A percentile compares a stretch with the other conserved stretches of the same genome.
phyloP scores from a whole-genome alignment of 331 rosid species.

The Acacia pycnantha region DNA sequence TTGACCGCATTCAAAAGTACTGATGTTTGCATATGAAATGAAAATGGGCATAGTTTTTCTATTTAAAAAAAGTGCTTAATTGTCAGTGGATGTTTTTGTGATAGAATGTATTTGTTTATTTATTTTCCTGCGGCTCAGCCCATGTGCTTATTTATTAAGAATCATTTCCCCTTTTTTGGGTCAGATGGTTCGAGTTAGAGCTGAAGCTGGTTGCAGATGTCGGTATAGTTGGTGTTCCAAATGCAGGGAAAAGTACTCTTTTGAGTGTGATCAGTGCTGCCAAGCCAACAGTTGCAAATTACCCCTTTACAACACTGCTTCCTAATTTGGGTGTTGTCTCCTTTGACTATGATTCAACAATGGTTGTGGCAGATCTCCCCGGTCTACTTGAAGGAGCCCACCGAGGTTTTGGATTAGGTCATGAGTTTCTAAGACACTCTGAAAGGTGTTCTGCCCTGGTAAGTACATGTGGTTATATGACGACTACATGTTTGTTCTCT shows the following conservation, averaged over 20 bases:
- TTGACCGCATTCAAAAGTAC: neutral
- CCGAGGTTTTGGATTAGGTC: constrained; percentile 94
- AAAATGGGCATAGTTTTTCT: neutral
- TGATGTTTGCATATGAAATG: neutral
- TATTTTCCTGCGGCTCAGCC: constrained; percentile 1
- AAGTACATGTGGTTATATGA: constrained; percentile 31
- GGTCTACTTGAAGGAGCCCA: constrained; percentile 99
- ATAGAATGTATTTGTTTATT: neutral
- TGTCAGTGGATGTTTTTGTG: neutral
- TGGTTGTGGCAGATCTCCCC: constrained; percentile 96
- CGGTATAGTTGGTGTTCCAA: constrained; percentile 96
- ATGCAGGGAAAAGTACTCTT: constrained; percentile 97
- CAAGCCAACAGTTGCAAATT: constrained; percentile 82
- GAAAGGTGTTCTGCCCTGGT: constrained; percentile 98
- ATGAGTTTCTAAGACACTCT: constrained; percentile 89
- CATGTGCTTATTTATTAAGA: neutral
- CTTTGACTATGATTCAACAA: constrained; percentile 80
- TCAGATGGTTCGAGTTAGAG: constrained; percentile 97
- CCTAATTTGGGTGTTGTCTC: constrained; percentile 97
- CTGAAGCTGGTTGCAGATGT: constrained; percentile 97
- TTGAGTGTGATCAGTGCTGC: constrained; percentile 97
- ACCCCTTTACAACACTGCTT: constrained; percentile 94
- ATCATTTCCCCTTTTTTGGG: neutral
- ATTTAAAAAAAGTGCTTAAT: neutral
- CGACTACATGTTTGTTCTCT: neutral